Evolutionary conservation across 768 basidiomycete species (phyloP), one percentile per base, ranked within the genome.

Genomic region (Clavaria fumosa): DNA sequence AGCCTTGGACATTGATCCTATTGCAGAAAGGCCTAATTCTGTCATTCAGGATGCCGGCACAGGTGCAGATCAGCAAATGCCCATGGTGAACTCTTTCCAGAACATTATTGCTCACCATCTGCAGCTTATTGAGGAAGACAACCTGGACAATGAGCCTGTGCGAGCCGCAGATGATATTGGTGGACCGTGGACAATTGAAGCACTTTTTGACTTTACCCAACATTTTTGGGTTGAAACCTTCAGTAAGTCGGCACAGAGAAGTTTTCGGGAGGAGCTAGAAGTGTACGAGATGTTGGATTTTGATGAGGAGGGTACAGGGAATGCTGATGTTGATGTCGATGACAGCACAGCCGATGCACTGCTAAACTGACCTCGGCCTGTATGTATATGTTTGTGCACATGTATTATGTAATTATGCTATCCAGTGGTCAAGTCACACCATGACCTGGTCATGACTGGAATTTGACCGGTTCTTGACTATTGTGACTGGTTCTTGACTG

Each of bases 241-340:
- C 11, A 38, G 35, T 36, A 17, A 33, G 10, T 22, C 21, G 15
- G 36, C 42, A 34, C 15, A 31, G 20, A 17, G 20, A 21, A 32
- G 40, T 4, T 52, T 42, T 12, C 50, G 50, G 11, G 58, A 37
- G 35, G 49, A 52, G 24, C 35, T 42, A 7, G 44, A 42, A 26
- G 43, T 46, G 24, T 42, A 44, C 11, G 42, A 41, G 20, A 20
- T 39, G 14, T 22, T 43, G 23, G 42, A 43, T 39, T 14, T 39
- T 22, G 40, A 42, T 39, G 36, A 31, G 14, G 19, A 32, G 14
- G 30, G 30, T 31, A 17, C n/a, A 17, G 30, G 18, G 30, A 4
- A 31, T 7, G 30, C 18, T 31, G 30, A 31, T 31, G n/a, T 31
- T 31, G 30, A 31, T 31, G n/a, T 31, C 18, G 30, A 31, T 31